Evolutionary conservation across 2,329 filamentous ascomycete genomes (phyloP), one percentile per base, ranked within the genome.

Genomic region (Claviceps sp.): DNA sequence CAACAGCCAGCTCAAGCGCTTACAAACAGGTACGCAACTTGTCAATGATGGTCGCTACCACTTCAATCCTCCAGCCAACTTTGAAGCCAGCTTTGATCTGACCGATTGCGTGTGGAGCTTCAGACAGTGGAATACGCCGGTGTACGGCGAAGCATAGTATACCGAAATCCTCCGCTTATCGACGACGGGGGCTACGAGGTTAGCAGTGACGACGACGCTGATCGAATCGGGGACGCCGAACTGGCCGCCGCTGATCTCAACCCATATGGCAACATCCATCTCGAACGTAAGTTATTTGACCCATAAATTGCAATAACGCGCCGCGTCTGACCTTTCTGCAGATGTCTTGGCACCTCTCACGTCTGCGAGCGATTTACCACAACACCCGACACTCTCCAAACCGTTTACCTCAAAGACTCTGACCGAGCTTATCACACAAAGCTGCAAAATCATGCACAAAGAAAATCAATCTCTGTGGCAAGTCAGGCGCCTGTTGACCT

Each of bases 131-230:
- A 87, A 52, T 86, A 89, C 64, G 84, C 80, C 38, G 87, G 87
- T 54, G 84, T 85, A 62, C 73, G 77, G 54, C 78, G 88, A 62
- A 75, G 81, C 51, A 87, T 90, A 58, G 81, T 94, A 56, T 80
- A 81, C 65, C 80, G 78, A 58, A 91, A 89, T 59, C 84, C 85
- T 5, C 77, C 80, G 11, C 73, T 87, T 47, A 72, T 87, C 57
- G 87, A 91, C 67, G 81, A 87, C 46, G 86, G 91, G 59, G 87
- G 87, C 56, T 89, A 86, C 63, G 81, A 87, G 56, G 72, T 89
- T 52, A 83, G 88, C 43, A 84, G 80, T 62, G 81, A 84, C 55
- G 84, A 88, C 54, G 82, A 87, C 55, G 79, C 86, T 52, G 79
- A 83, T 43, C 76, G 75, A 52, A 65, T 80, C 22, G 75, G 76